Evolutionary conservation across 305 asterid genomes (phyloP).

Genomic region (Striga hermonthica): DNA sequence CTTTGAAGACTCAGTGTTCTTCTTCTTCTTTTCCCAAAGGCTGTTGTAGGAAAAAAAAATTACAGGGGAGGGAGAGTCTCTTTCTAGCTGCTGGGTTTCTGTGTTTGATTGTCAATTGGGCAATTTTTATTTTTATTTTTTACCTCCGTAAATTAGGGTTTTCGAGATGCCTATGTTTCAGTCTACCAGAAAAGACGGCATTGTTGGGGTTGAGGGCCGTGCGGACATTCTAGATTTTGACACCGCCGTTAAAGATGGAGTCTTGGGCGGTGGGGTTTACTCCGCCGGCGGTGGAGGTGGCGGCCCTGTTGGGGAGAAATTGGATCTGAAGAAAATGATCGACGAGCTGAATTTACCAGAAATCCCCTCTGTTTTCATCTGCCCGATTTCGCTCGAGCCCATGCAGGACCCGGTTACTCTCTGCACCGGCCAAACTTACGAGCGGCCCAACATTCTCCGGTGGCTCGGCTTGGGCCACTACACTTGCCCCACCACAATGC

Average conservation of each 20-base stretch:
- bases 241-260: conserved; percentile 59
- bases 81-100: no score
- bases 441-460: conserved; percentile 53
- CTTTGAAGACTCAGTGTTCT: conserved; percentile 36
- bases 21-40: conserved; percentile 14
- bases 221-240: conserved; percentile 51
- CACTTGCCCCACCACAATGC: conserved; percentile 72
- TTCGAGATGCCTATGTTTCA: conserved; percentile 62
- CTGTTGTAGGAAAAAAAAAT: background rate
- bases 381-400: conserved; percentile 68
- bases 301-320: conserved; percentile 42
- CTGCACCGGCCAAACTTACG: conserved; percentile 69
- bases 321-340: conserved; percentile 61
- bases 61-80: background rate
- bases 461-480: conserved; percentile 58
- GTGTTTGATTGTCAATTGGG: background rate
- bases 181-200: conserved; percentile 38
- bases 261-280: conserved; percentile 43
- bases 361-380: conserved; percentile 55
- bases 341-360: conserved; percentile 50
- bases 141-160: background rate
- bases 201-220: conserved; percentile 41
- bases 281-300: conserved; percentile 30
- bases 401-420: conserved; percentile 72
- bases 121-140: background rate